Percentiles rank a stretch among this genome's conserved stretches.
Evolutionary conservation across 495 filamentous ascomycete genomes (phyloP).

Genomic region (Tetracladium marchalianum): DNA sequence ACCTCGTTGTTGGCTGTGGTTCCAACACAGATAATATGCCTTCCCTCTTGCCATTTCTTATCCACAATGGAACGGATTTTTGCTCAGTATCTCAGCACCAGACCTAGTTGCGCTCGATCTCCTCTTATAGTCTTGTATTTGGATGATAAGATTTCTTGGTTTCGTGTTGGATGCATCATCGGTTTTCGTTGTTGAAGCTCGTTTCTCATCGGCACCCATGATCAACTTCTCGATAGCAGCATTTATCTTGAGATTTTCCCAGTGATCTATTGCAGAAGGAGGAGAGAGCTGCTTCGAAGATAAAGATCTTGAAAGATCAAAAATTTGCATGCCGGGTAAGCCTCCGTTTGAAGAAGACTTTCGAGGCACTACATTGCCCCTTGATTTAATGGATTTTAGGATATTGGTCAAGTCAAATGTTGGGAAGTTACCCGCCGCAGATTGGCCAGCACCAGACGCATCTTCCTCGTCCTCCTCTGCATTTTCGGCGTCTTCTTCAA

Average conservation of each 20-base stretch:
- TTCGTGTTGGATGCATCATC: constrained; percentile 23
- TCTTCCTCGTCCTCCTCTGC: constrained; percentile 15
- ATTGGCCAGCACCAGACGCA: background rate
- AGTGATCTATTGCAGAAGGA: constrained; percentile 9
- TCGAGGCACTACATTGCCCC: too few relatives aligned
- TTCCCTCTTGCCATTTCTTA: constrained; percentile 54
- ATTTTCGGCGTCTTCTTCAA: constrained; percentile 29
- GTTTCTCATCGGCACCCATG: constrained; percentile 16
- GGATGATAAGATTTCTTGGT: constrained; percentile 49
- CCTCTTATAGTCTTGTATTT: constrained; percentile 66
- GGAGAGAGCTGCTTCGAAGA: too few relatives aligned
- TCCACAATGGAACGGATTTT: constrained; percentile 61
- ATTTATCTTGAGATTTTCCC: constrained; percentile 26
- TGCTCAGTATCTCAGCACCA: constrained; percentile 51
- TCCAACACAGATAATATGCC: constrained; percentile 68
- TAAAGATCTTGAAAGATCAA: too few relatives aligned
- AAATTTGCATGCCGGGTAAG: too few relatives aligned
- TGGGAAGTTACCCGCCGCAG: too few relatives aligned
- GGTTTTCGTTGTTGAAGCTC: constrained; percentile 1
- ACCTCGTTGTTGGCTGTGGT: constrained; percentile 30
- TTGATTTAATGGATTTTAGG: too few relatives aligned
- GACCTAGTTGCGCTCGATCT: constrained; percentile 56
- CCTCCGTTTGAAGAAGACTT: too few relatives aligned
- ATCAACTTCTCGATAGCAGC: constrained; percentile 21
- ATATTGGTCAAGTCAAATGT: too few relatives aligned